Evolutionary conservation across 768 basidiomycete genomes (phyloP).

Genomic region (Coprinopsis marcescibilis): DNA sequence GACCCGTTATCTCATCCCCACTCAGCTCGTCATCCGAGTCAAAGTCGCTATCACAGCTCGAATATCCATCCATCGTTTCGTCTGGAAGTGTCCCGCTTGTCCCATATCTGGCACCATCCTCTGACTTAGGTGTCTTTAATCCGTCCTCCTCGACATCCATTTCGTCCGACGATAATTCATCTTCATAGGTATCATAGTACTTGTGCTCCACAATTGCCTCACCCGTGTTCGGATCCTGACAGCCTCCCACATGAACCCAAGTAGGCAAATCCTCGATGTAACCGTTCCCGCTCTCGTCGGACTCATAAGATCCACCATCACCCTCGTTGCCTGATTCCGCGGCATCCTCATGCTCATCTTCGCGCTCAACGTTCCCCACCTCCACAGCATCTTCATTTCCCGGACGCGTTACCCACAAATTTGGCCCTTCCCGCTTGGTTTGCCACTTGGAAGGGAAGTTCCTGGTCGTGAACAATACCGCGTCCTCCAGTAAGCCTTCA

Average conservation of each 20-base stretch:
- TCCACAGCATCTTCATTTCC: background rate
- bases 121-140: background rate
- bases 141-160: background rate
- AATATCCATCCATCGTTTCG: background rate
- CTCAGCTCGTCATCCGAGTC: no score
- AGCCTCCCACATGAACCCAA: background rate
- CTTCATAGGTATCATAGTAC: background rate
- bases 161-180: slow-evolving; percentile 5
- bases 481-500: slow-evolving; percentile 28
- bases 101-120: background rate
- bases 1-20: no score
- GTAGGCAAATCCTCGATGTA: background rate
- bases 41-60: background rate
- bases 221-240: background rate
- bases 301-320: background rate
- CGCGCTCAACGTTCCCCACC: background rate
- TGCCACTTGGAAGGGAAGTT: slow-evolving; percentile 22
- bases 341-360: background rate
- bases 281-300: no score
- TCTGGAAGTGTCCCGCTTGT: slow-evolving; percentile 1
- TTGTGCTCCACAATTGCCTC: background rate
- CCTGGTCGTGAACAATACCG: slow-evolving; percentile 16
- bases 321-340: background rate
- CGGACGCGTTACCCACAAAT: slow-evolving; percentile 27
- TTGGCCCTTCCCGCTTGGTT: slow-evolving; percentile 23